Conservation (phyloP, 164 flowering plant species). For the Saururus chinensis region DNA sequence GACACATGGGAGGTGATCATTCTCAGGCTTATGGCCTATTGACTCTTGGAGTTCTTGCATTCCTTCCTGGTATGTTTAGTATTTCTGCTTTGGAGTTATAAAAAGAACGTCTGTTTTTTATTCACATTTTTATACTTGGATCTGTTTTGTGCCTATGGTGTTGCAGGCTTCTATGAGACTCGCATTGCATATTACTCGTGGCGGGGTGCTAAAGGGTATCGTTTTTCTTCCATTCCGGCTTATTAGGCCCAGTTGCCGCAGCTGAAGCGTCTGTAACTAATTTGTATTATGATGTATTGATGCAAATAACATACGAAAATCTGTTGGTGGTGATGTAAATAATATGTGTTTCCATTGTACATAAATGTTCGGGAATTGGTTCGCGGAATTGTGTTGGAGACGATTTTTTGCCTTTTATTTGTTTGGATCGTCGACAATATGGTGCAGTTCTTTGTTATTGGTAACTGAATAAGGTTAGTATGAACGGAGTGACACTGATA, state of each 20-base stretch:
- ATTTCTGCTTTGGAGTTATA: neutral
- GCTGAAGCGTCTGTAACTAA: neutral
- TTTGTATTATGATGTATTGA: too few relatives aligned
- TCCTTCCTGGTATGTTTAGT: conserved; percentile 57
- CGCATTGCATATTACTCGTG: conserved; percentile 87
- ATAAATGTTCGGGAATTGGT: too few relatives aligned
- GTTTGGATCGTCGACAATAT: too few relatives aligned
- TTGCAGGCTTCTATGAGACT: conserved; percentile 90
- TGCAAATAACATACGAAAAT: too few relatives aligned
- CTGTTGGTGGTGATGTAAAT: too few relatives aligned
- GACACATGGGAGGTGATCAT: conserved; percentile 89
- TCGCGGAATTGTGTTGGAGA: too few relatives aligned
- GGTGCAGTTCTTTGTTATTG: too few relatives aligned
- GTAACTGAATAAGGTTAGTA: too few relatives aligned
- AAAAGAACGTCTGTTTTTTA: neutral
- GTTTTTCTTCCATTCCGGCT: conserved; percentile 67
- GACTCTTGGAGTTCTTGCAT: conserved; percentile 59
- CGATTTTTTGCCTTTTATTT: too few relatives aligned
- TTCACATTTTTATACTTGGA: neutral
- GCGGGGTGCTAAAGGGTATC: conserved; percentile 83
- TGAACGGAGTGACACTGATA: too few relatives aligned
- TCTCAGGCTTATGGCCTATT: conserved; percentile 79
- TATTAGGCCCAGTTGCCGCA: conserved; percentile 15
- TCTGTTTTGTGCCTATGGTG: too few relatives aligned
- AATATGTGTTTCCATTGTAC: too few relatives aligned